Conservation (phyloP, 768 basidiomycete species). For the Mrakia frigida region DNA sequence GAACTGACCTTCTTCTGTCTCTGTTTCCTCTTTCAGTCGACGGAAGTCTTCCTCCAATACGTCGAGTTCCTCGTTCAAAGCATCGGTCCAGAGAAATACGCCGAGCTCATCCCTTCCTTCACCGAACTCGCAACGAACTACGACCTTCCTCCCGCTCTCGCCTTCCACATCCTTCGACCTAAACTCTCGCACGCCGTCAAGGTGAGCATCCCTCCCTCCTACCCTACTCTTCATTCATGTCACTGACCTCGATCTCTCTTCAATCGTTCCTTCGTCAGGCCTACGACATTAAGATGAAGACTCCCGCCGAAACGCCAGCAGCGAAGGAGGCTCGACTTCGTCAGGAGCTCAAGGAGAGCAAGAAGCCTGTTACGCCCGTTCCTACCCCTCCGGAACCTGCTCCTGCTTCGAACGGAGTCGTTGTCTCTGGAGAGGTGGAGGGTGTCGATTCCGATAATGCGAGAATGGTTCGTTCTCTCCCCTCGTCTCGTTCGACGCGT, state of each 20-base stretch:
- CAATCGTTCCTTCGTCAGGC: conserved; percentile 4
- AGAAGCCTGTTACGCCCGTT: background rate
- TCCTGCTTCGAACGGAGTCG: background rate
- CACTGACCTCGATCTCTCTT: background rate
- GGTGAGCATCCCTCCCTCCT: conserved; percentile 4
- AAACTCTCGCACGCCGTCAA: conserved; percentile 36
- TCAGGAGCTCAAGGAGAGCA: conserved; percentile 18
- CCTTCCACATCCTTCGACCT: conserved; percentile 90
- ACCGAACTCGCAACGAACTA: conserved; percentile 66
- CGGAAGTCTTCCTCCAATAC: conserved; percentile 82
- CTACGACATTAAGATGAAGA: conserved; percentile 15
- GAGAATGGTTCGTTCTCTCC: background rate
- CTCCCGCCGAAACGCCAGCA: conserved; percentile 17
- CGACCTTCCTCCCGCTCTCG: conserved; percentile 75
- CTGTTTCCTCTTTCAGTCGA: conserved; percentile 13
- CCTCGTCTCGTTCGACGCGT: background rate
- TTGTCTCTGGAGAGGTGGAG: background rate
- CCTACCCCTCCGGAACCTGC: background rate
- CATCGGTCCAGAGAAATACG: conserved; percentile 65
- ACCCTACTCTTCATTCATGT: background rate
- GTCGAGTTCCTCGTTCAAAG: conserved; percentile 77
- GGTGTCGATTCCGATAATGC: conserved; percentile 2
- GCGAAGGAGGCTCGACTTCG: conserved; percentile 36
- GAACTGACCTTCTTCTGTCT: background rate
- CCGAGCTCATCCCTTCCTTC: conserved; percentile 67